Base-by-base conservation (phyloP, 1,139 yeast species). In the Nakaseomyces kungkrabaensis region DNA sequence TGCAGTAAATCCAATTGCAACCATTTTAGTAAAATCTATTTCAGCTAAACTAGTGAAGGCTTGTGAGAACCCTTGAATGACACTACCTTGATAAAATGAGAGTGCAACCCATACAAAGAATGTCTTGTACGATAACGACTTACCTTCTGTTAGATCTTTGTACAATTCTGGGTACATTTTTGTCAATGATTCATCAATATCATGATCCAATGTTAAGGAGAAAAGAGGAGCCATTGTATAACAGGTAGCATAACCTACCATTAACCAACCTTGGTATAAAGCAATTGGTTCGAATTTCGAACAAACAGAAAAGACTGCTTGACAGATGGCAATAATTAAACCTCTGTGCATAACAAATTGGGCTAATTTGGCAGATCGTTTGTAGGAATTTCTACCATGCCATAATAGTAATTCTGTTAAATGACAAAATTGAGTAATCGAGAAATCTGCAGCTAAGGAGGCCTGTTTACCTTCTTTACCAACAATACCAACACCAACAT, bases 401-500 rank as follows among this genome's bases (percentile, higher is more conserved):
- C 98, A 94, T 47, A 94, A 75, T 47, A 94, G 71, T 50, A 94
- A 74, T 60, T 88, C 88, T 44, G 95, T 85, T 54, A 94, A 70
- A 66, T 87, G 88, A 62, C 95, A 87, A 66, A 94, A 94, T 68
- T 90, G 96, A 41, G 89, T 85, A 50, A 94, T 81, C 37, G 96
- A 87, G 67, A 90, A 94, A 68, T 94, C 99, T 0, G 98, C 98
- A 3, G 97, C 96, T 50, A 94, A 72, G 0, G 97, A 88, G 0
- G 98, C 98, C 66, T 94, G 99, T 58, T 84, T 84, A 31, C 99
- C 99, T 68, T 94, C 99, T 65, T 94, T 94, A 41, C 99, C 99
- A 27, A 92, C 98, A 58, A 94, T 92, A 50, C 99, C 99, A 40
- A 94, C 96, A 51, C 99, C 99, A 9, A 94, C 96, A 70, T 94